Evolutionary conservation across 2,329 filamentous ascomycete genomes (phyloP).

Genomic region (Cladosporium sp.): DNA sequence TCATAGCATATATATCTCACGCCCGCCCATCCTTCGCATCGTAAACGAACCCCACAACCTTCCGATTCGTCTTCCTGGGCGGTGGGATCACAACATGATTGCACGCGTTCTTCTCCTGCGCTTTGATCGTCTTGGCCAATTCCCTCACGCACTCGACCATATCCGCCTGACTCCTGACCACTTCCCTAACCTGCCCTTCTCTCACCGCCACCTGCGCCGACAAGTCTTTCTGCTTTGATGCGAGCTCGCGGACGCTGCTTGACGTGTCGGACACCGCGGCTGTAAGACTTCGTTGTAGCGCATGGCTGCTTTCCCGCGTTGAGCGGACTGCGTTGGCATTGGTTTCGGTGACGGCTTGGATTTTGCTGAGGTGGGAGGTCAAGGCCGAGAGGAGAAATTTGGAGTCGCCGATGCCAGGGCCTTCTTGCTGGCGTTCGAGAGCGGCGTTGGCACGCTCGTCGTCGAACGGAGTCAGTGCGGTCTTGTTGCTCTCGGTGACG

Average conservation of each 20-base stretch:
- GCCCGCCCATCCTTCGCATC: conserved; percentile 20
- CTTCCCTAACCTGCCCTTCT: conserved; percentile 23
- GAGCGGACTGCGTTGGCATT: conserved; percentile 17
- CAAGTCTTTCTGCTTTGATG: conserved; percentile 8
- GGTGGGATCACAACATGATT: conserved; percentile 29
- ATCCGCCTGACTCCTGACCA: conserved; percentile 21
- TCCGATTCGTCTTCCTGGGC: conserved; percentile 28
- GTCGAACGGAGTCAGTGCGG: conserved; percentile 3
- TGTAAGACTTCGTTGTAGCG: conserved; percentile 8
- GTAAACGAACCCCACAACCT: conserved; percentile 30
- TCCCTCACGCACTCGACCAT: conserved; percentile 24
- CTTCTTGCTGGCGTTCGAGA: neutral
- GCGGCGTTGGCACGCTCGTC: neutral
- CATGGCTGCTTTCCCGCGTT: conserved; percentile 17
- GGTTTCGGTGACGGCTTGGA: conserved; percentile 27
- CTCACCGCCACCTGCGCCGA: conserved; percentile 21
- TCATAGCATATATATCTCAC: neutral
- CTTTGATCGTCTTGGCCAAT: conserved; percentile 20
- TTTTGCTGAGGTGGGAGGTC: conserved; percentile 25
- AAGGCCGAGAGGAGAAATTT: conserved; percentile 27
- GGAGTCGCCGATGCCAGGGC: conserved; percentile 19
- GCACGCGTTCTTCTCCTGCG: conserved; percentile 18
- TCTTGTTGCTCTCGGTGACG: neutral
- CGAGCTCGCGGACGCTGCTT: conserved; percentile 8
- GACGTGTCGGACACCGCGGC: conserved; percentile 14